Percentiles rank a stretch among this genome's conserved stretches.
Evolutionary conservation across 2,329 filamentous ascomycete genomes (phyloP).

Genomic region (Aspergillus transmontanensis): DNA sequence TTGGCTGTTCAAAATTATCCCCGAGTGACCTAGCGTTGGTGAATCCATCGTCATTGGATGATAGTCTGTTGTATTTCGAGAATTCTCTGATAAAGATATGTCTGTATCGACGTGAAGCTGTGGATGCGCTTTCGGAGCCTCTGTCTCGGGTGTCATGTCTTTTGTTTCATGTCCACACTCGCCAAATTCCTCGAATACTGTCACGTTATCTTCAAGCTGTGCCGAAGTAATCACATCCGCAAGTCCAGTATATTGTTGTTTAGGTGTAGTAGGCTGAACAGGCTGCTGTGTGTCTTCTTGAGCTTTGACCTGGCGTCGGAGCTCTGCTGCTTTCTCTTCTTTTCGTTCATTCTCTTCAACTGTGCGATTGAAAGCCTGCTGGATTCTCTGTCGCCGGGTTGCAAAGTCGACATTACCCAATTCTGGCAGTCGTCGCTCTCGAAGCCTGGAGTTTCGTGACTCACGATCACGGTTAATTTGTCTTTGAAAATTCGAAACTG

Average conservation of each 20-base stretch:
- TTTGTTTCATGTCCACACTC: conserved; percentile 18
- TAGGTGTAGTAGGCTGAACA: conserved; percentile 28
- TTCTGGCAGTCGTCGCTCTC: conserved; percentile 55
- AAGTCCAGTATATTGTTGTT: conserved; percentile 20
- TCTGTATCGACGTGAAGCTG: conserved; percentile 33
- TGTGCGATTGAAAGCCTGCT: conserved; percentile 83
- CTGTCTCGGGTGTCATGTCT: conserved; percentile 3
- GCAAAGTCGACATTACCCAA: conserved; percentile 82
- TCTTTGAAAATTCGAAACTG: conserved; percentile 49
- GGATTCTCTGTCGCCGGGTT: conserved; percentile 77
- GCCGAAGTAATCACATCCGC: conserved; percentile 9
- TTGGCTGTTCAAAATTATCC: conserved; percentile 14
- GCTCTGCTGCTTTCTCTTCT: conserved; percentile 59
- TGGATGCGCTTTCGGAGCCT: conserved; percentile 18
- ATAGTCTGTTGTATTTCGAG: conserved; percentile 7
- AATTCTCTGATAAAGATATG: conserved; percentile 14
- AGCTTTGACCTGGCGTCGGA: conserved; percentile 39
- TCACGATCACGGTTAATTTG: conserved; percentile 37
- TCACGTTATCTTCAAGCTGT: conserved; percentile 25
- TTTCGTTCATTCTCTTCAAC: conserved; percentile 68
- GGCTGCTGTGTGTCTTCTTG: conserved; percentile 55
- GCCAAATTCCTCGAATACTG: conserved; percentile 24
- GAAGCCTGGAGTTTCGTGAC: conserved; percentile 34
- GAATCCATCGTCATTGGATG: conserved; percentile 42
- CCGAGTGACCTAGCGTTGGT: conserved; percentile 44